These are phyloP conservation scores for Sporisorium exsertum DNA, from an alignment of 1,284 basidiomycete species.

Conservation along the genomic window DNA sequence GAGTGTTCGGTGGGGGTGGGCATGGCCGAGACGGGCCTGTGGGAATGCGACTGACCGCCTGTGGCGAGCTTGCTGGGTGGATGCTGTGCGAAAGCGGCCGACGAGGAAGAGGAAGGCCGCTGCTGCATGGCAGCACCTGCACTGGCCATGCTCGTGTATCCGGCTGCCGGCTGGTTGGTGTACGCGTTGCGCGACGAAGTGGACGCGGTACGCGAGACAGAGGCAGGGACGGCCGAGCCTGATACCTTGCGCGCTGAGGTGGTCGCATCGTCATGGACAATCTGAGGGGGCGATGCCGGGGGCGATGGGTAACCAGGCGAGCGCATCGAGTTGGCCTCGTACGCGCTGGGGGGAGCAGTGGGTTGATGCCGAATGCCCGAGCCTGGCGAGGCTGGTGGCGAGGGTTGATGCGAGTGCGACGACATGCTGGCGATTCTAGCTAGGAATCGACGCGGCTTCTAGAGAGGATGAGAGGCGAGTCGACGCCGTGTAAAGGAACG, in stretches of 20 bases:
- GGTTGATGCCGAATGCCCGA: conserved; percentile 22
- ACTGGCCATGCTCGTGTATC: conserved; percentile 44
- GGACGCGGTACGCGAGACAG: conserved; percentile 26
- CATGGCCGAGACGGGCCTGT: conserved; percentile 64
- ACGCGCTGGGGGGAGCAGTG: conserved; percentile 3
- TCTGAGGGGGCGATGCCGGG: conserved; percentile 42
- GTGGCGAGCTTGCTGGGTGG: conserved; percentile 58
- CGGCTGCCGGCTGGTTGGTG: conserved; percentile 15
- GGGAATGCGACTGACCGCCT: conserved; percentile 59
- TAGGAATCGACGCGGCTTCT: not conserved
- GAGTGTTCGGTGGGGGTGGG: conserved; percentile 52
- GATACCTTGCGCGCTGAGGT: conserved; percentile 14
- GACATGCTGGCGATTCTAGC: conserved; percentile 15
- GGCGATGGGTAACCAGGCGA: conserved; percentile 47
- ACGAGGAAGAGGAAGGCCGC: conserved; percentile 13
- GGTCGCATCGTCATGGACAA: conserved; percentile 8
- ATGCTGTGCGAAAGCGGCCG: conserved; percentile 25
- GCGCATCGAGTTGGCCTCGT: conserved; percentile 24
- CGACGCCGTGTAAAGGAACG: not conserved
- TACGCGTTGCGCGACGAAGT: conserved; percentile 25
- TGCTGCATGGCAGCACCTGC: conserved; percentile 40
- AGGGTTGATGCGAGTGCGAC: conserved; percentile 32
- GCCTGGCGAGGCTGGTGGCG: conserved; percentile 42
- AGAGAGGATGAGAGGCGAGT: not conserved
- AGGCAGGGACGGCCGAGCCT: conserved; percentile 19